These are phyloP conservation scores for Kondoa malvinella DNA, from an alignment of 768 basidiomycete genomes.

Conservation along the genomic window DNA sequence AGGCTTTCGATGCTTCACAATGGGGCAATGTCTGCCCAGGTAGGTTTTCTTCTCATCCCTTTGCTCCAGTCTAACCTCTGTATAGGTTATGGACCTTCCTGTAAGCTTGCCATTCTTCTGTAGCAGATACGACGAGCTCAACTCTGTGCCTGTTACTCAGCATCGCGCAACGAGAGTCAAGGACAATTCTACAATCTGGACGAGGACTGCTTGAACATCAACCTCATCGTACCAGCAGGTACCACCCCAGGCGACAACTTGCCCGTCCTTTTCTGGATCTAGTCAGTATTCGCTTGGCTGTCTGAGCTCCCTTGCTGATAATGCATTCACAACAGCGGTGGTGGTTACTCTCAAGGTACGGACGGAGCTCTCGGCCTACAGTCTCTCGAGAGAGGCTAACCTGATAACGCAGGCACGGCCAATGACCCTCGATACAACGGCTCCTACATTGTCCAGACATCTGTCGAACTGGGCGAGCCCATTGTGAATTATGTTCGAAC, in stretches of 20 bases:
- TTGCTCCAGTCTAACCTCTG: too few relatives aligned
- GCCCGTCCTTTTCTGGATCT: too few relatives aligned
- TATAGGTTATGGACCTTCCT: too few relatives aligned
- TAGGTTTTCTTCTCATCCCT: background rate
- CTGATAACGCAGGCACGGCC: slow-evolving; percentile 7
- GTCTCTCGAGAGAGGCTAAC: too few relatives aligned
- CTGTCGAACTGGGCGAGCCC: slow-evolving; percentile 22
- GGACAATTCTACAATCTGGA: slow-evolving; percentile 6
- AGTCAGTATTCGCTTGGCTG: too few relatives aligned
- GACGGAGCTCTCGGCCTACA: too few relatives aligned
- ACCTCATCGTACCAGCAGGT: slow-evolving; percentile 21
- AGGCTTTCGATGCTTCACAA: background rate
- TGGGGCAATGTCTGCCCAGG: slow-evolving; percentile 12
- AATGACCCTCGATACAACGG: slow-evolving; percentile 22
- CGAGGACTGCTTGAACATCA: slow-evolving; percentile 21
- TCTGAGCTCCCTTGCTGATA: too few relatives aligned
- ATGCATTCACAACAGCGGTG: too few relatives aligned
- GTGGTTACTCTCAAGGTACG: too few relatives aligned
- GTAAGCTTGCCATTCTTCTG: too few relatives aligned
- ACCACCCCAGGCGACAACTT: background rate
- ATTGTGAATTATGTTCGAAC: background rate
- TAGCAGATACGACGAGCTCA: too few relatives aligned
- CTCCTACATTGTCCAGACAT: slow-evolving; percentile 17
- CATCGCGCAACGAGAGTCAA: background rate
- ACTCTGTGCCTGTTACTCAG: too few relatives aligned